phyloP scores from a whole-genome alignment of 228 moss, liverwort and hornwort species.

The Sphagnum magellanicum region DNA sequence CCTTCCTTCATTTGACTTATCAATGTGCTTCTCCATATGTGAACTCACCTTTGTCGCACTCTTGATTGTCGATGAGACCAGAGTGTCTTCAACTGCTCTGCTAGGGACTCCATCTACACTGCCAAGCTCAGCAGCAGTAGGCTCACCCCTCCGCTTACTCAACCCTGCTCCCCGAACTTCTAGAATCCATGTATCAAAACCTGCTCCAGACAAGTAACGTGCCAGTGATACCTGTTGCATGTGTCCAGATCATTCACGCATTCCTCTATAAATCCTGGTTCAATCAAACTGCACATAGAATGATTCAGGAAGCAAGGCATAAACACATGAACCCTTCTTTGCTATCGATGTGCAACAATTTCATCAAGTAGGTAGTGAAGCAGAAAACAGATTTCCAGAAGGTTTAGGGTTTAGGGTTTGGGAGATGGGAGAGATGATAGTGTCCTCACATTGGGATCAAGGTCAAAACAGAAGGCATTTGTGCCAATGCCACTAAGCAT shows the following conservation, averaged over 20 bases:
- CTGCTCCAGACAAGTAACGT: conserved; percentile 78
- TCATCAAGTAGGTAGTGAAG: no score
- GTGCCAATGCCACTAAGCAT: conserved; percentile 96
- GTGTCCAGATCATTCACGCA: no score
- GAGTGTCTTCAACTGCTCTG: conserved; percentile 25
- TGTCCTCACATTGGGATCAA: conserved; percentile 71
- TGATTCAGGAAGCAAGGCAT: no score
- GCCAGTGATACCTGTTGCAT: conserved; percentile 85
- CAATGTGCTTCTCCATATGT: conserved; percentile 14
- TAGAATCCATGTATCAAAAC: conserved; percentile 96
- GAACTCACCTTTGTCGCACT: conserved; percentile 32
- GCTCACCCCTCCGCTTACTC: conserved; percentile 73
- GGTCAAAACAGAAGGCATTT: conserved; percentile 84
- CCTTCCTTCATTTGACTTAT: conserved; percentile 15
- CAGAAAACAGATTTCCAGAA: no score
- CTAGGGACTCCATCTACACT: conserved; percentile 25
- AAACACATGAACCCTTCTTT: no score
- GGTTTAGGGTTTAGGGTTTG: no score
- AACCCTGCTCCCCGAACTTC: conserved; percentile 95
- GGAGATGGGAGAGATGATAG: not conserved
- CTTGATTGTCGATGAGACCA: conserved; percentile 38
- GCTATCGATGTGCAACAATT: no score
- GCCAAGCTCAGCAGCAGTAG: conserved; percentile 41
- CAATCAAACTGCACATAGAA: no score
- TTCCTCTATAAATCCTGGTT: no score